Evolutionary conservation across 2,329 filamentous ascomycete genomes (phyloP).

Genomic region (Colletotrichum paranaense): DNA sequence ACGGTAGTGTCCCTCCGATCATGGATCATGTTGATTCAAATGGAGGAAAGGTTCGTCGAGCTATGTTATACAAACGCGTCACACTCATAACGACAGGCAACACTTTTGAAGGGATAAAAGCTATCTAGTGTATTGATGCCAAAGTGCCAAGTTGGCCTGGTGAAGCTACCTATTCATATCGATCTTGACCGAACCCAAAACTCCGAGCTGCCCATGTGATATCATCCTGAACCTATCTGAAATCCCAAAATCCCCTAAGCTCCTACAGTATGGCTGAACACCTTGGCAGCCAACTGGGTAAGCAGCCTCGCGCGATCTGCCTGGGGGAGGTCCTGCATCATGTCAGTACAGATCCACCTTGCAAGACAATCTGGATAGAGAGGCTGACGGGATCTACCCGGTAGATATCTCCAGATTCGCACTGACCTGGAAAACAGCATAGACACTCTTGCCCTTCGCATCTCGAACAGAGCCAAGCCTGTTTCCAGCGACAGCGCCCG

Average conservation of each 20-base stretch:
- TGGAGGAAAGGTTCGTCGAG: not conserved
- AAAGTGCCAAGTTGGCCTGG: not conserved
- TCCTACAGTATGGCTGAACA: conserved; percentile 84
- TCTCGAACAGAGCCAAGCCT: conserved; percentile 90
- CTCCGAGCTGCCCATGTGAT: conserved; percentile 23
- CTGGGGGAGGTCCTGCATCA: conserved; percentile 78
- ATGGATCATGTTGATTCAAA: not conserved
- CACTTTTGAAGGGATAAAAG: not conserved
- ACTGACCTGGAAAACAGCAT: conserved; percentile 80
- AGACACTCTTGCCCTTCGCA: conserved; percentile 93
- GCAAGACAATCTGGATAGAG: not conserved
- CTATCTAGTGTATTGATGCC: conserved; percentile 19
- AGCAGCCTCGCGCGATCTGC: conserved; percentile 83
- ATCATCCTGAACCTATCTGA: not conserved
- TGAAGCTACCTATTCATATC: not conserved
- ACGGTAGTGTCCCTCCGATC: not conserved
- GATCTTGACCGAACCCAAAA: conserved; percentile 17
- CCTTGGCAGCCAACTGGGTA: conserved; percentile 84
- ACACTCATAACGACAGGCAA: not conserved
- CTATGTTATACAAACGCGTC: too few relatives aligned
- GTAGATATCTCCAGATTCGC: conserved; percentile 29
- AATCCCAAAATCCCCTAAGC: conserved; percentile 43
- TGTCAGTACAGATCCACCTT: not conserved
- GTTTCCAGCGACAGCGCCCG: conserved; percentile 93
- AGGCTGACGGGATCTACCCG: conserved; percentile 26